Base-by-base conservation (phyloP, 495 filamentous ascomycete species). In the Viridothelium virens region DNA sequence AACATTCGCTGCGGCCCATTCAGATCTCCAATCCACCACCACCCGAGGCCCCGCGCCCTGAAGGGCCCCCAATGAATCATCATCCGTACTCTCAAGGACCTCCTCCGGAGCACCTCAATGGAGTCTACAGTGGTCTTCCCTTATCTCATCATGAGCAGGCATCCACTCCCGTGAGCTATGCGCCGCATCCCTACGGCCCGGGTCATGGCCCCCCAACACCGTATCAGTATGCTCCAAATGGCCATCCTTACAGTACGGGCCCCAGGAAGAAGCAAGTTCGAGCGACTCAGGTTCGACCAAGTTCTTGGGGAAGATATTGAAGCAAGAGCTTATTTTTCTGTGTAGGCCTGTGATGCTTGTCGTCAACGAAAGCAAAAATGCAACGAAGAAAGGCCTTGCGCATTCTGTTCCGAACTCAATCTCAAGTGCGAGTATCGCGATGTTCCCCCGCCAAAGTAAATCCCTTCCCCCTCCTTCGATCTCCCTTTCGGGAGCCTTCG, bases 311-410 rank as follows among this genome's bases (percentile, higher is more conserved):
- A n/a, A 7, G 36, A n/a, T 63, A 37, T 61, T 6, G 34, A 38
- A 46, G 2, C 12, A 47, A 38, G 16, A 2, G 39, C 53, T 56
- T 39, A 65, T 37, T 2, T 18, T 46, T n/a, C 16, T 2, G 16
- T 36, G n/a, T 74, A 88, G 82, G 87, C 87, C 38, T 89, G 87
- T 74, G 86, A 89, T 68, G 82, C 81, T 70, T 89, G 87, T 76
- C 80, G 87, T 61, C 77, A 81, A 63, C 79, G 87, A n/a, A 89
- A 89, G 73, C 86, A 86, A 37, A 89, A 88, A 75, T 89, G 87
- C 72, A 85, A 88, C 66, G 87, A 89, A 77, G 70, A 70, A 1
- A 72, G 70, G 31, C 78, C 78, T 3, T 80, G 78, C 65, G 73
- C 72, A n/a, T 78, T 76, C 63, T 80, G 78, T 67, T 73, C 78